phyloP scores from a whole-genome alignment of 768 basidiomycete species.

The Boletus bicolor region DNA sequence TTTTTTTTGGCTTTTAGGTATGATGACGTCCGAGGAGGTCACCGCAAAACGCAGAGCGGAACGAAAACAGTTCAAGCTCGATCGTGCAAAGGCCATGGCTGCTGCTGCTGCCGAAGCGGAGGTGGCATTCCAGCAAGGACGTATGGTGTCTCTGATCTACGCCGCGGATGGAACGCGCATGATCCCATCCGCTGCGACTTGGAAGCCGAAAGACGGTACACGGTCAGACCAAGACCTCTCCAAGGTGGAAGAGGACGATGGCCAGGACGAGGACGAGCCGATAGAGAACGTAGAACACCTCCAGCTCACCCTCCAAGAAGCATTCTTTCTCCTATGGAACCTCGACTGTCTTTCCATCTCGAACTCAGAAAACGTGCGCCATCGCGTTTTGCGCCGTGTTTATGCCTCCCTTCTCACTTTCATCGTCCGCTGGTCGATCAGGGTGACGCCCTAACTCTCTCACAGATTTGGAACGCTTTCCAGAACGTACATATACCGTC shows the following conservation, averaged over 20 bases:
- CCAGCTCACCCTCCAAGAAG: constrained; percentile 85
- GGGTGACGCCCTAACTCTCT: constrained; percentile 52
- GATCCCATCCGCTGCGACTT: constrained; percentile 80
- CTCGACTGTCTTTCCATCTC: constrained; percentile 76
- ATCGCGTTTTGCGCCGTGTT: not conserved
- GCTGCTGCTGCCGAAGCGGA: constrained; percentile 79
- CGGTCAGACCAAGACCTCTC: constrained; percentile 14
- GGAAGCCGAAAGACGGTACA: constrained; percentile 50
- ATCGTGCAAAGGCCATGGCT: constrained; percentile 86
- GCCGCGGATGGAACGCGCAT: constrained; percentile 43
- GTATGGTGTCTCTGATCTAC: constrained; percentile 56
- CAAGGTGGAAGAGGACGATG: constrained; percentile 23
- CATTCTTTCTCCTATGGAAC: constrained; percentile 84
- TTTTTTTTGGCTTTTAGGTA: not conserved
- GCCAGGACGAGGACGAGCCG: constrained; percentile 43
- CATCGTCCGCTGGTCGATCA: constrained; percentile 24
- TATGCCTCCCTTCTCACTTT: not conserved
- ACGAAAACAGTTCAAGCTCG: constrained; percentile 89
- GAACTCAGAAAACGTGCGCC: constrained; percentile 60
- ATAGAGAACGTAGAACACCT: constrained; percentile 83
- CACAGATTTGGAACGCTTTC: constrained; percentile 63
- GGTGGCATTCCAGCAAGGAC: constrained; percentile 68
- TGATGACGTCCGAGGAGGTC: constrained; percentile 83
- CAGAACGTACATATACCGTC: constrained; percentile 53
- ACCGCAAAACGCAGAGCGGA: constrained; percentile 85